These are phyloP conservation scores for Sergeia podlipaevii DNA, from an alignment of 208 protist species.

Conservation along the genomic window DNA sequence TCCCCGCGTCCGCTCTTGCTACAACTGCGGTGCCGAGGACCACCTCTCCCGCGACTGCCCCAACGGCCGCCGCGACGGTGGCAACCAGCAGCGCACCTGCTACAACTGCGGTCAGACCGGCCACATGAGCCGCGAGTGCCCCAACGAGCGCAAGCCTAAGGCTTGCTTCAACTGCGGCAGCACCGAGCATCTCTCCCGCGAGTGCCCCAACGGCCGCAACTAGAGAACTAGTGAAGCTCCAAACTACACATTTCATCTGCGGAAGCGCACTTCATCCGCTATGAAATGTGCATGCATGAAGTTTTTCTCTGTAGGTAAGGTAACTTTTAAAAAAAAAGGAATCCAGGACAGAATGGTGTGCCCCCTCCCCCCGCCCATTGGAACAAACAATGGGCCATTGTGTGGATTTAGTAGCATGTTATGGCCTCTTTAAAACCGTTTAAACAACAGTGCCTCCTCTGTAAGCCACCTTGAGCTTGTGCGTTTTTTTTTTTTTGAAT, in stretches of 20 bases:
- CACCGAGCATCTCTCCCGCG: slow-evolving; percentile 58
- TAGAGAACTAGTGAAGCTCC: too few relatives aligned
- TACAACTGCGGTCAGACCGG: slow-evolving; percentile 54
- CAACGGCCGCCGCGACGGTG: background rate
- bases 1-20: slow-evolving; percentile 30
- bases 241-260: slow-evolving; percentile 24
- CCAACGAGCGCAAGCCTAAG: slow-evolving; percentile 22
- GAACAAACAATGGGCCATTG: too few relatives aligned
- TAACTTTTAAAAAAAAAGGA: background rate
- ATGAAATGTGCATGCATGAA: too few relatives aligned
- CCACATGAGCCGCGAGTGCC: slow-evolving; percentile 56
- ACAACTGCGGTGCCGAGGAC: slow-evolving; percentile 41
- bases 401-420: too few relatives aligned
- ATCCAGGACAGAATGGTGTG: too few relatives aligned
- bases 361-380: too few relatives aligned
- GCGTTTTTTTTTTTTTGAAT: too few relatives aligned
- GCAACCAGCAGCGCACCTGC: slow-evolving; percentile 28
- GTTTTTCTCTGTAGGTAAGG: too few relatives aligned
- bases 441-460: too few relatives aligned
- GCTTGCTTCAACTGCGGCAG: slow-evolving; percentile 72
- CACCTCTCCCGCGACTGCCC: slow-evolving; percentile 56
- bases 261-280: slow-evolving; percentile 42
- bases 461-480: too few relatives aligned
- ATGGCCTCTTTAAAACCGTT: too few relatives aligned
- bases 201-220: slow-evolving; percentile 45